Percentiles rank a stretch among this genome's conserved stretches.
phyloP scores from a whole-genome alignment of 306 rosid genomes.

The Oemleria cerasiformis region DNA sequence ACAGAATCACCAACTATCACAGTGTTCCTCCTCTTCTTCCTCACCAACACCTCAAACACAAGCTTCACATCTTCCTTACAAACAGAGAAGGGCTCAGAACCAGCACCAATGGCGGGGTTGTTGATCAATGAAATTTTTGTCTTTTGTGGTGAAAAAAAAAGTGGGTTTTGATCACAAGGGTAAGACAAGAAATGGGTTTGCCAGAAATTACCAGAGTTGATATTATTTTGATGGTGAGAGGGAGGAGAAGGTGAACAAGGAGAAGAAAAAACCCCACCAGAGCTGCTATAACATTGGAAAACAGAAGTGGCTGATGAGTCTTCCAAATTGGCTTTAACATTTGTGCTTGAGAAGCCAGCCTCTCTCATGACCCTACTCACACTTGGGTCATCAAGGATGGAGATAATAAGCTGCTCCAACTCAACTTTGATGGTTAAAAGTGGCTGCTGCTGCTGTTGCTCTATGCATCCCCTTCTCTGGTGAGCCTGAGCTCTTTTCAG shows the following conservation, averaged over 20 bases:
- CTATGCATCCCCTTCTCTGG: constrained; percentile 92
- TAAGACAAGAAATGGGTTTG: constrained; percentile 42
- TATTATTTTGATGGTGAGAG: constrained; percentile 23
- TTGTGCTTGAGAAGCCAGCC: constrained; percentile 85
- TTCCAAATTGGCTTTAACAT: constrained; percentile 66
- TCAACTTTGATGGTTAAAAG: constrained; percentile 70
- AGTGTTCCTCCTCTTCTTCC: constrained; percentile 65
- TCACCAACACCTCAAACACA: constrained; percentile 54
- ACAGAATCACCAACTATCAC: constrained; percentile 73
- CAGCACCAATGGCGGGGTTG: background rate
- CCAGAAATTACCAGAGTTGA: constrained; percentile 39
- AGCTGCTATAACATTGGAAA: constrained; percentile 50
- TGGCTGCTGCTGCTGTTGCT: constrained; percentile 81
- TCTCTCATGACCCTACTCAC: constrained; percentile 98
- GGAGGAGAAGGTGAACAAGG: constrained; percentile 75
- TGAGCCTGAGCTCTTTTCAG: constrained; percentile 94
- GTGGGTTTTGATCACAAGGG: constrained; percentile 51
- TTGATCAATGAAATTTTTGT: constrained; percentile 16
- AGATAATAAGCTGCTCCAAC: constrained; percentile 78
- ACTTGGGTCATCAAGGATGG: constrained; percentile 91
- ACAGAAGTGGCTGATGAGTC: constrained; percentile 49
- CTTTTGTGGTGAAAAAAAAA: constrained; percentile 53
- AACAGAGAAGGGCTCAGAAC: background rate
- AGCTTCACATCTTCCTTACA: constrained; percentile 62
- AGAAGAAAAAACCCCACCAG: constrained; percentile 75